phyloP scores from a whole-genome alignment of 768 basidiomycete species.

The Trametes punicea region DNA sequence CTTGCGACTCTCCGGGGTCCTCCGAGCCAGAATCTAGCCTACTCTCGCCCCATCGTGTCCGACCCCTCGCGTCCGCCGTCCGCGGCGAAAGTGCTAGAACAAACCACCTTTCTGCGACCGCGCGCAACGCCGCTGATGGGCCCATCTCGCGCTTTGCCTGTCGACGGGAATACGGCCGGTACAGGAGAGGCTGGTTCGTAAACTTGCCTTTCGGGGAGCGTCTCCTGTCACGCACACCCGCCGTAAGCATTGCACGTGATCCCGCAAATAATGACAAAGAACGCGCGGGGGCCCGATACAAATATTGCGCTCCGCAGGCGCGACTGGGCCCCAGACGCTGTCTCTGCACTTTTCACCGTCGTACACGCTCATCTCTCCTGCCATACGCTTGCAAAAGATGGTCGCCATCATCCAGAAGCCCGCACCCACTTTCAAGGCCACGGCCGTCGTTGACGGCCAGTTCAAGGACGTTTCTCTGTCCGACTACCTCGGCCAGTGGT shows the following conservation, averaged over 20 bases:
- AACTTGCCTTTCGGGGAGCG: neutral
- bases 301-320: conserved; percentile 11
- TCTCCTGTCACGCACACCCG: conserved; percentile 5
- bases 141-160: neutral
- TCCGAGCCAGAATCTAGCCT: conserved; percentile 1
- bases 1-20: neutral
- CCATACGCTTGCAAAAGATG: conserved; percentile 15
- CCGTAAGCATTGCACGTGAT: conserved; percentile 21
- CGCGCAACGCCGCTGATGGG: neutral
- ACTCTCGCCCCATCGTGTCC: neutral
- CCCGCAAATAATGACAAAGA: conserved; percentile 25
- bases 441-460: conserved; percentile 69
- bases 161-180: neutral
- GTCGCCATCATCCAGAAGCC: conserved; percentile 63
- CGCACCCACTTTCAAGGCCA: conserved; percentile 76
- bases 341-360: neutral
- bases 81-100: conserved; percentile 8
- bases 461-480: conserved; percentile 77
- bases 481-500: conserved; percentile 84
- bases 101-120: neutral
- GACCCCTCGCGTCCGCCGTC: no score
- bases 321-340: neutral
- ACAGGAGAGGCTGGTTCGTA: neutral
- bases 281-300: conserved; percentile 24
- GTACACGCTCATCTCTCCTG: neutral